Base-by-base conservation (phyloP, 164 flowering plant genomes). In the Tinospora cordifolia region DNA sequence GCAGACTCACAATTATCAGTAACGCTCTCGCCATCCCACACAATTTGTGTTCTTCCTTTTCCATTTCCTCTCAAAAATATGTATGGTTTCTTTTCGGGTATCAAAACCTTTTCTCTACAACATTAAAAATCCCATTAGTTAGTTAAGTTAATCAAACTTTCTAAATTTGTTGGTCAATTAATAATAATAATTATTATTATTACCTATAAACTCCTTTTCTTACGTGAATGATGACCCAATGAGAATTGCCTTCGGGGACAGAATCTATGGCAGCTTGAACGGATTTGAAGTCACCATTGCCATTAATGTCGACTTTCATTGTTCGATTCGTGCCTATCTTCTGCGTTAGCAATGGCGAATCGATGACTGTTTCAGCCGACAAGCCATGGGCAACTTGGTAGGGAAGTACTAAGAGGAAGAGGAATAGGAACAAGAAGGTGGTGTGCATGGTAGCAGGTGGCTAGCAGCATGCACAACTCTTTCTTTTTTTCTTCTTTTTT, bases 1-100 rank as follows among this genome's bases (percentile, higher is more conserved):
- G 98, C 96, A 3, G 98, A 90, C 14, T 82, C 86, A 7, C 68
- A 30, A 70, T 87, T 86, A 63, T 86, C 76, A 0, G 17, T 21
- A 38, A 93, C 79, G 76, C 87, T 83, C 27, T 85, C 81, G n/a
- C 24, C 60, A 7, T 83, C 68, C 90, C 85, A 87, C 0, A 80
- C 78, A 15, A 93, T 81, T 62, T 54, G 62, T 6, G 94, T 84
- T 75, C 77, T 87, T 3, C 96, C 97, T 77, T 78, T 87, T 19
- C 98, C 97, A 68, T 87, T 86, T 11, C 98, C 98, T 83, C 97
- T 91, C 89, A 93, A 26, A 82, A 91, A 93, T 67, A 93, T 87
- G 58, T 76, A 87, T 0, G 91, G 92, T 66, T 91, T 93, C 51
- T 66, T 80, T 72, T 82, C 72, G 15, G 98, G 94, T 62, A 90